Base-by-base conservation (phyloP, 495 filamentous ascomycete genomes). In the Xylona heveae region DNA sequence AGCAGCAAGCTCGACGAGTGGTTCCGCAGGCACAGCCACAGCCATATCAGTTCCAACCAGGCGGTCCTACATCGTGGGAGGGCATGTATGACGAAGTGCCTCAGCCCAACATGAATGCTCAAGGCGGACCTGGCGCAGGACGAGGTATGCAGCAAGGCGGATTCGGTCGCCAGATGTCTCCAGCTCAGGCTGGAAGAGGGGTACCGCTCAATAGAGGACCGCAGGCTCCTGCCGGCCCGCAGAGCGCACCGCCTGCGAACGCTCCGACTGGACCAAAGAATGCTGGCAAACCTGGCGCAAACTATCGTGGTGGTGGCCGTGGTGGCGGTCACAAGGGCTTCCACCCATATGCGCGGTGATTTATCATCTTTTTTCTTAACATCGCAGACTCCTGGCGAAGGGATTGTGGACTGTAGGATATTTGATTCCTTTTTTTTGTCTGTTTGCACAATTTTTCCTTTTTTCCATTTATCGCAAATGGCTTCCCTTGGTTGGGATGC, bases 11-110 rank as follows among this genome's bases (percentile, higher is more conserved):
- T 31, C 62, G 54, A 32, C 57, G 60, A 13, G 59, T 56, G 27
- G 59, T 58, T 5, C 61, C 59, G 28, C 54, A 66, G 46, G 52
- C 64, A 42, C 31, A 47, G 35, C 37, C 44, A 36, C 31, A 42
- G 40, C 33, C 50, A 37, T 25, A 36, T 19, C 41, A 42, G 21
- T n/a, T n/a, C n/a, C n/a, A n/a, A n/a, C n/a, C n/a, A n/a, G 66
- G 64, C 24, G 63, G 62, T 3, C 74, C 76, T 16, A 84, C 78
- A 15, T 81, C 74, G 15, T 95, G 88, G 85, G 88, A 97, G 51
- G 88, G 88, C 34, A 97, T 97, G 88, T 97, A 97, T 50, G 88
- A 97, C 48, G 88, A 94, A 48, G 82, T 92, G 1, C 90, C 90
- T 15, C 82, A 84, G 44, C 83, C 83, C 6, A 71, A 74, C 35